Evolutionary conservation across 805 yeast genomes (phyloP).

Genomic region (Starmerella stigmatis): DNA sequence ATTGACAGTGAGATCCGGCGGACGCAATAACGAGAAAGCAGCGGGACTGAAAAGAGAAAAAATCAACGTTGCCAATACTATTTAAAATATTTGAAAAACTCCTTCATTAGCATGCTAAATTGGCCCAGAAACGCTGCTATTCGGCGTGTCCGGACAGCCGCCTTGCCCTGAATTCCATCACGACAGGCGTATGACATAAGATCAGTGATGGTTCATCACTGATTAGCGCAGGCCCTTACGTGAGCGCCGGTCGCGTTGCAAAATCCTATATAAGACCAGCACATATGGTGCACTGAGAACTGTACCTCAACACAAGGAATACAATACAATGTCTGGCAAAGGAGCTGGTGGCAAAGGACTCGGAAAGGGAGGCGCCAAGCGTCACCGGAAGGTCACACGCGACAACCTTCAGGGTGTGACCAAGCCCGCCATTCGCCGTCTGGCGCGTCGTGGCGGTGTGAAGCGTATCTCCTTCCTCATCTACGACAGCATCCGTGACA

Average conservation of each 20-base stretch:
- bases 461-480: constrained; percentile 98
- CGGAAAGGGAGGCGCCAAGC: constrained; percentile 99
- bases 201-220: constrained; percentile 22
- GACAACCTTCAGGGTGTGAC: constrained; percentile 99
- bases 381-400: constrained; percentile 99
- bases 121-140: background rate
- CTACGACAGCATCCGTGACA: constrained; percentile 98
- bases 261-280: constrained; percentile 16
- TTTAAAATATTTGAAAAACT: background rate
- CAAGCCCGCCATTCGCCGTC: constrained; percentile 99
- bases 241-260: constrained; percentile 9
- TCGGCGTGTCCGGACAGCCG: background rate
- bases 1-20: background rate
- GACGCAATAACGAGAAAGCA: background rate
- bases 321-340: constrained; percentile 81
- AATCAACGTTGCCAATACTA: background rate
- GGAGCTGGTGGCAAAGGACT: constrained; percentile 99
- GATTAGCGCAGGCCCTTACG: constrained; percentile 14
- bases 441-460: constrained; percentile 99
- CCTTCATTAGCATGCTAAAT: background rate
- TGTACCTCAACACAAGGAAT: constrained; percentile 3
- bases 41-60: background rate
- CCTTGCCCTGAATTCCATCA: background rate
- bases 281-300: background rate
- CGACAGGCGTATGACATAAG: constrained; percentile 11